Conservation (phyloP, 306 rosid genomes). For the Sphenostylis stenocarpa region DNA sequence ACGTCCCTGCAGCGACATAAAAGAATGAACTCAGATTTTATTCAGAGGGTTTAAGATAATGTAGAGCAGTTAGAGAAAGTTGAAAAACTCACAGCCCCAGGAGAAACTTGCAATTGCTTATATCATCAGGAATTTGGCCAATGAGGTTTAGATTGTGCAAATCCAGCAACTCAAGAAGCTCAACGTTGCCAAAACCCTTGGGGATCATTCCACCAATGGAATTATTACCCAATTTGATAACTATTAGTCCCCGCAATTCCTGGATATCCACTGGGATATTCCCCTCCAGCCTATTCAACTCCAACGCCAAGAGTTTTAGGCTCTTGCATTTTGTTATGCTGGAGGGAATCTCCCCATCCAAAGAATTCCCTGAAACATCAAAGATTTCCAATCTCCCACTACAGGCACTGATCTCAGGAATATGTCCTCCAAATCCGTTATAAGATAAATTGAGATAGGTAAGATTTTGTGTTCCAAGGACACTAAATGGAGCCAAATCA, state of each 20-base stretch:
- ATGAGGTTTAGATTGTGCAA: constrained; percentile 75
- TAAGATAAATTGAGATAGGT: constrained; percentile 69
- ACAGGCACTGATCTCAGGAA: constrained; percentile 63
- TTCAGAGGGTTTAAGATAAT: constrained; percentile 30
- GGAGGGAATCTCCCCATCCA: constrained; percentile 81
- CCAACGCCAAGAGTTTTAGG: constrained; percentile 74
- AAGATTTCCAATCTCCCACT: constrained; percentile 68
- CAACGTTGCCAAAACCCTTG: constrained; percentile 59
- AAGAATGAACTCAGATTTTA: constrained; percentile 35
- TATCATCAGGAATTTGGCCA: constrained; percentile 73
- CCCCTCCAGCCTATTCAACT: constrained; percentile 68
- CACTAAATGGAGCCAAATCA: constrained; percentile 67
- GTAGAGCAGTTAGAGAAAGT: constrained; percentile 34
- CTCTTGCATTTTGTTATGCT: constrained; percentile 72
- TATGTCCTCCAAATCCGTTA: constrained; percentile 65
- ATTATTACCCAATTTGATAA: constrained; percentile 76
- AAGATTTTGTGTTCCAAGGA: constrained; percentile 63
- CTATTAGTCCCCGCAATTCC: constrained; percentile 56
- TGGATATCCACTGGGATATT: constrained; percentile 63
- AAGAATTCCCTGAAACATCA: constrained; percentile 77
- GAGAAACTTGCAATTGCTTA: constrained; percentile 79
- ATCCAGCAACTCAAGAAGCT: constrained; percentile 81
- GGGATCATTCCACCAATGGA: constrained; percentile 74
- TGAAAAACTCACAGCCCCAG: constrained; percentile 83
- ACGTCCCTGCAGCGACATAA: constrained; percentile 72